Percentiles rank a stretch among this genome's conserved stretches.
These are phyloP conservation scores for Pseudocercospora eumusae DNA, from an alignment of 2,329 filamentous ascomycete genomes.

Conservation along the genomic window DNA sequence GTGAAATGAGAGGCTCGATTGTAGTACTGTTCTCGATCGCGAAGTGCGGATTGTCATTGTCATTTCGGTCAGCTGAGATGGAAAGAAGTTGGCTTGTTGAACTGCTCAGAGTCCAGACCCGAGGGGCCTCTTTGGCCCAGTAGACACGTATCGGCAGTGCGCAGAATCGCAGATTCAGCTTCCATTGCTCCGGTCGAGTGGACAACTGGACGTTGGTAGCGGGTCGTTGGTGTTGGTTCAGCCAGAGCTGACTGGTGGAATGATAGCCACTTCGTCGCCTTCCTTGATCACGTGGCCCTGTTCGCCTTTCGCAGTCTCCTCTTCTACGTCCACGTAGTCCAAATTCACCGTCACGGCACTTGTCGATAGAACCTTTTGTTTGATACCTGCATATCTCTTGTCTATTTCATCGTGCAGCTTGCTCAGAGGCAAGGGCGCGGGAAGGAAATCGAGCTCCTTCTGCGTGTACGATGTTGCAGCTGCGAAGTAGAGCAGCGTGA, in stretches of 20 bases:
- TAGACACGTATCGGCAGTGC: neutral
- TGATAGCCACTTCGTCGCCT: conserved; percentile 83
- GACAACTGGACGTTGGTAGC: too few relatives aligned
- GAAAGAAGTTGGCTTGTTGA: neutral
- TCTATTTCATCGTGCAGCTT: conserved; percentile 70
- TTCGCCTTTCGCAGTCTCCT: conserved; percentile 47
- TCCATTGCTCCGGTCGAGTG: neutral
- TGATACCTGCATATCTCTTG: conserved; percentile 68
- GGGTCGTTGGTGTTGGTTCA: too few relatives aligned
- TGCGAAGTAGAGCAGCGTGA: conserved; percentile 81
- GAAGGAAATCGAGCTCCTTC: conserved; percentile 65
- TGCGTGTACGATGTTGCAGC: conserved; percentile 69
- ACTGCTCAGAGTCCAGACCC: too few relatives aligned
- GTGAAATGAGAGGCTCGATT: too few relatives aligned
- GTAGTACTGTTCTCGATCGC: neutral
- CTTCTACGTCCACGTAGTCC: conserved; percentile 72
- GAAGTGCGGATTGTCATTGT: neutral
- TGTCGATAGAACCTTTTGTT: conserved; percentile 66
- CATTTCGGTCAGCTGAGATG: neutral
- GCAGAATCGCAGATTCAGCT: neutral
- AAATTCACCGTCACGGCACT: conserved; percentile 79
- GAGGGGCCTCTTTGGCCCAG: neutral
- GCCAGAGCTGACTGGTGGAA: conserved; percentile 84
- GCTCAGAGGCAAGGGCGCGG: conserved; percentile 64
- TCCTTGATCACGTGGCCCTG: conserved; percentile 59